Evolutionary conservation across 805 yeast species (phyloP), one percentile per base, ranked within the genome.

Genomic region (Candida ficus): DNA sequence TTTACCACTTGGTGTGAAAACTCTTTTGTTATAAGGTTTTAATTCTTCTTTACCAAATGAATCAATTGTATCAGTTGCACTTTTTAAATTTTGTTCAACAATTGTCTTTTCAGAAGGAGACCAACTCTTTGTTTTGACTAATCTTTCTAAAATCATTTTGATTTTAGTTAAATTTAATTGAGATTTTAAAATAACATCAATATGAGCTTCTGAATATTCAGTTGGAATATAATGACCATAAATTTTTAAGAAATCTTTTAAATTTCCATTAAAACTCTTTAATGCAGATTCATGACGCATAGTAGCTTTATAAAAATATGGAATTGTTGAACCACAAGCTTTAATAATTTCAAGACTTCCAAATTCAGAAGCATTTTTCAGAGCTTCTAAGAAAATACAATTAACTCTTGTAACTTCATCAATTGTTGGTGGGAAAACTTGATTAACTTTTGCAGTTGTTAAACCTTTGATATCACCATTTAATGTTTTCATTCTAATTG

Each of bases 211-310:
- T 9, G 78, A 66, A 49, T 68, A 76, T 1, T 60, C 51, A 16
- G 62, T 35, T 7, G 60, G 56, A 2, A 61, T 52, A 12, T 52
- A 42, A 9, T 49, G 41, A 26, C 64, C 58, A 35, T 74, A 57
- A 21, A 63, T 64, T 4, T 56, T 52, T 7, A 70, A 52, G 42
- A 79, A 72, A 3, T 58, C 61, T 20, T 64, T 66, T 18, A 78
- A 62, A 28, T 67, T 70, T 14, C 62, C 49, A 14, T 71, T 63
- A 50, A 87, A 87, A 39, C 73, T 70, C 48, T 78, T 80, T 10
- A 93, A 75, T 16, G 95, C 96, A 8, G 96, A 96, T 61, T 90
- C 95, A 61, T 91, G 97, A 42, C 97, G 71, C 70, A 89, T 86
- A 52, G 85, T 86, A 0, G 97, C 95, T 56, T 89, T 86, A 64